These are phyloP conservation scores for Lanmaoa pseudosensibilis DNA, from an alignment of 768 basidiomycete genomes.

Conservation along the genomic window DNA sequence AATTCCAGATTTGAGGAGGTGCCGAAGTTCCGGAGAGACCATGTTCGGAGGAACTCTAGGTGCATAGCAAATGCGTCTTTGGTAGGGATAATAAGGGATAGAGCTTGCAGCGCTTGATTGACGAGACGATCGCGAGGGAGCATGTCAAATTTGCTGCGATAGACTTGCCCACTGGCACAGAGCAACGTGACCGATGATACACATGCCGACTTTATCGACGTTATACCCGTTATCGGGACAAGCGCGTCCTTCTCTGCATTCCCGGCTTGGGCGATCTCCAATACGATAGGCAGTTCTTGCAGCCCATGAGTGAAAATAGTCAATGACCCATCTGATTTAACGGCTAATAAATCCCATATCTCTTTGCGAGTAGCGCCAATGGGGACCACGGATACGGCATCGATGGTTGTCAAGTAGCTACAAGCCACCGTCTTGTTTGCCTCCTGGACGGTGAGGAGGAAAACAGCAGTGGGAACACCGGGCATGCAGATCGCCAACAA, in stretches of 20 bases:
- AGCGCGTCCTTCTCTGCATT: background rate
- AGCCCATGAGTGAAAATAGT: constrained; percentile 63
- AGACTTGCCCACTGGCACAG: constrained; percentile 50
- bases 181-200: constrained; percentile 53
- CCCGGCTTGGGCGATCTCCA: constrained; percentile 23
- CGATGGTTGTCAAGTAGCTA: constrained; percentile 36
- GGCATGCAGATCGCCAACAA: constrained; percentile 59
- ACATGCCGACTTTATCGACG: constrained; percentile 47
- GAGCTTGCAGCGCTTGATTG: constrained; percentile 54
- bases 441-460: constrained; percentile 45
- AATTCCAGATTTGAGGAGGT: constrained; percentile 53
- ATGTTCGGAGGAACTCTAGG: constrained; percentile 52
- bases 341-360: constrained; percentile 68
- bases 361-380: constrained; percentile 61
- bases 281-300: constrained; percentile 40
- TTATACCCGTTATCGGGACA: constrained; percentile 34
- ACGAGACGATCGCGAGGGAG: constrained; percentile 57
- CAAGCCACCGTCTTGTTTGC: constrained; percentile 43
- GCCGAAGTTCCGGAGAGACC: constrained; percentile 50
- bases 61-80: constrained; percentile 59
- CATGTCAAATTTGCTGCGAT: constrained; percentile 54
- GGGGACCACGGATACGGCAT: constrained; percentile 54
- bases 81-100: constrained; percentile 60
- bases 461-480: constrained; percentile 44
- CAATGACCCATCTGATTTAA: constrained; percentile 56